Percentiles rank a stretch among this genome's conserved stretches.
Conservation (phyloP, 176 grass and related monocot genomes). For the Juncus inflexus region DNA sequence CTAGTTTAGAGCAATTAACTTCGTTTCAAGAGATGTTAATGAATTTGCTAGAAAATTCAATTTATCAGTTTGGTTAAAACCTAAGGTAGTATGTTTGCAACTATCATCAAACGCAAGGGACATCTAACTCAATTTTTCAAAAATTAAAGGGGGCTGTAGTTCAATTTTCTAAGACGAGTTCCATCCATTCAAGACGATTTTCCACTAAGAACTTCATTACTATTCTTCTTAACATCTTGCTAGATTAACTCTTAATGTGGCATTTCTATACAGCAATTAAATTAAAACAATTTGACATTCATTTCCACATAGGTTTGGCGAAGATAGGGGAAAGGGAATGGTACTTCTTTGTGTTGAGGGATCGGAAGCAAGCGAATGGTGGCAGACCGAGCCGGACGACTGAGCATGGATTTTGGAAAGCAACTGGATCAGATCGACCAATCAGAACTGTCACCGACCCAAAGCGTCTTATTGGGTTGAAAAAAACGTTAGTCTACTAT, state of each 20-base stretch:
- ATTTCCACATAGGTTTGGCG: constrained; percentile 36
- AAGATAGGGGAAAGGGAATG: constrained; percentile 85
- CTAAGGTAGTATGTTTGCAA: no score
- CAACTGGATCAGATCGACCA: constrained; percentile 77
- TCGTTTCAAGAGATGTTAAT: not conserved
- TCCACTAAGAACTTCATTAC: no score
- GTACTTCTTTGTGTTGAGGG: constrained; percentile 96
- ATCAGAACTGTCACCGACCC: constrained; percentile 70
- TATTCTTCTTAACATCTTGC: no score
- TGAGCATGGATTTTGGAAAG: constrained; percentile 94
- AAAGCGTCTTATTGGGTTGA: constrained; percentile 80
- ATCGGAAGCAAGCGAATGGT: constrained; percentile 50
- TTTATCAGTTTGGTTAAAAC: no score
- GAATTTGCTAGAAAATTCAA: not conserved
- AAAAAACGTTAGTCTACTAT: constrained; percentile 97
- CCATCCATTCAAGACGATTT: no score
- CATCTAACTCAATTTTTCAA: no score
- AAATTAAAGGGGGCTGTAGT: no score
- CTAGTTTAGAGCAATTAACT: not conserved
- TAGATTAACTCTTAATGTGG: not conserved
- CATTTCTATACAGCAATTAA: not conserved
- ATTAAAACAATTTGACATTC: not conserved
- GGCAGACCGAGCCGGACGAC: constrained; percentile 74
- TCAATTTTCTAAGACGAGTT: no score
- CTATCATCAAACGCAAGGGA: no score